These are phyloP conservation scores for Bjerkandera adusta DNA, from an alignment of 1,284 basidiomycete genomes.

Conservation along the genomic window DNA sequence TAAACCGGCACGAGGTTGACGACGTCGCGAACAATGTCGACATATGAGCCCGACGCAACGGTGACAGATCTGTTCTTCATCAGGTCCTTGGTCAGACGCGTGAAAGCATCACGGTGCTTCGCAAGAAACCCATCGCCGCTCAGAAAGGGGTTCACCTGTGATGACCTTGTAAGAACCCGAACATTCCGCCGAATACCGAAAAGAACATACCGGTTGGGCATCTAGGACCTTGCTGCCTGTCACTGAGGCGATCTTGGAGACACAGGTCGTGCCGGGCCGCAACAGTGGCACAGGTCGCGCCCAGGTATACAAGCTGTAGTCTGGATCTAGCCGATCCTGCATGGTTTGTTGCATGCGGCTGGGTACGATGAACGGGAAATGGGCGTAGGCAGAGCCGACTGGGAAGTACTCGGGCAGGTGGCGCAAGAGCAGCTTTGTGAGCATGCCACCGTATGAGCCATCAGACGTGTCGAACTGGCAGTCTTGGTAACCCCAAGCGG, in stretches of 20 bases:
- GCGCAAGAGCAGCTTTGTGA: constrained; percentile 67
- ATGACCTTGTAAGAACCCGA: no score
- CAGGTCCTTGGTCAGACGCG: constrained; percentile 32
- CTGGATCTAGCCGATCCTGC: constrained; percentile 23
- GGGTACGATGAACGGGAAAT: constrained; percentile 70
- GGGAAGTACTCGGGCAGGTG: constrained; percentile 69
- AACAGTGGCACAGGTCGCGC: constrained; percentile 31
- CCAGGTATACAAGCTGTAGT: constrained; percentile 49
- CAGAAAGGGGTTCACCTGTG: not conserved
- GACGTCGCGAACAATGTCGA: constrained; percentile 67
- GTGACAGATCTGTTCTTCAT: constrained; percentile 31
- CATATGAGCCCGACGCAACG: not conserved
- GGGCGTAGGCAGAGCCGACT: constrained; percentile 54
- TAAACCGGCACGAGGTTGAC: constrained; percentile 61
- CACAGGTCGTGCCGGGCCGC: no score
- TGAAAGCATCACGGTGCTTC: constrained; percentile 7
- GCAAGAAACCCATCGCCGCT: not conserved
- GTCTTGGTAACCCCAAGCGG: constrained; percentile 75
- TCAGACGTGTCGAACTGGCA: constrained; percentile 60
- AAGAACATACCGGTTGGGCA: no score
- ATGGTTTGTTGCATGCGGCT: constrained; percentile 39
- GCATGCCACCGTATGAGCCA: constrained; percentile 69
- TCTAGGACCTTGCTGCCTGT: no score
- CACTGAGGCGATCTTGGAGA: no score
- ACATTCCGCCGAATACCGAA: no score